phyloP scores from a whole-genome alignment of 352 stramenopile species.

The Pythium oligandrum region DNA sequence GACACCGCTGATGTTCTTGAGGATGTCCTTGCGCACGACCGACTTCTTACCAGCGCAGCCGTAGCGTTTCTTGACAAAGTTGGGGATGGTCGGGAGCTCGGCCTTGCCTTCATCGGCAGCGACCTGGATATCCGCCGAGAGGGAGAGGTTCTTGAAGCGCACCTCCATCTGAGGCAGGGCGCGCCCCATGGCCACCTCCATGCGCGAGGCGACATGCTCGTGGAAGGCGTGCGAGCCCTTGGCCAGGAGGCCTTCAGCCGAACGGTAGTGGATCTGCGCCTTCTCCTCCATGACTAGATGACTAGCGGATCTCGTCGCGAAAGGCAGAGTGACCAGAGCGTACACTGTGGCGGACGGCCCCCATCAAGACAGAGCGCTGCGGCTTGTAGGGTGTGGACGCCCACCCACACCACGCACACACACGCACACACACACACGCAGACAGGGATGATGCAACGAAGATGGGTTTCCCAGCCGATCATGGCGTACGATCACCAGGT shows the following conservation, averaged over 20 bases:
- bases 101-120: constrained; percentile 6
- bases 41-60: constrained; percentile 13
- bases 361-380: too few species aligned
- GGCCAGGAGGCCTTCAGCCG: constrained; percentile 13
- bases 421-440: constrained; percentile 2
- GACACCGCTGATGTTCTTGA: constrained; percentile 25
- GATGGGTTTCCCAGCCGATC: background rate
- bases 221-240: constrained; percentile 16
- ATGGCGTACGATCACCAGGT: too few species aligned
- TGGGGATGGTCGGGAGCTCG: constrained; percentile 20
- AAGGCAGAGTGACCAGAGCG: too few species aligned
- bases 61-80: constrained; percentile 17
- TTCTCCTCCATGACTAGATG: background rate
- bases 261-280: constrained; percentile 18
- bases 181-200: constrained; percentile 11
- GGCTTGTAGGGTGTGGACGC: too few species aligned
- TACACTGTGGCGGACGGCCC: too few species aligned
- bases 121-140: constrained; percentile 14
- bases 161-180: constrained; percentile 23
- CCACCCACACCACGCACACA: background rate
- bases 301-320: too few species aligned
- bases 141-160: constrained; percentile 15
- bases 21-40: constrained; percentile 23
- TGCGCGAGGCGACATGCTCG: constrained; percentile 13
- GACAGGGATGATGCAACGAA: background rate